Conservation (phyloP, 129 eudicot genomes). For the Pseudognaphalium luteoalbum region DNA sequence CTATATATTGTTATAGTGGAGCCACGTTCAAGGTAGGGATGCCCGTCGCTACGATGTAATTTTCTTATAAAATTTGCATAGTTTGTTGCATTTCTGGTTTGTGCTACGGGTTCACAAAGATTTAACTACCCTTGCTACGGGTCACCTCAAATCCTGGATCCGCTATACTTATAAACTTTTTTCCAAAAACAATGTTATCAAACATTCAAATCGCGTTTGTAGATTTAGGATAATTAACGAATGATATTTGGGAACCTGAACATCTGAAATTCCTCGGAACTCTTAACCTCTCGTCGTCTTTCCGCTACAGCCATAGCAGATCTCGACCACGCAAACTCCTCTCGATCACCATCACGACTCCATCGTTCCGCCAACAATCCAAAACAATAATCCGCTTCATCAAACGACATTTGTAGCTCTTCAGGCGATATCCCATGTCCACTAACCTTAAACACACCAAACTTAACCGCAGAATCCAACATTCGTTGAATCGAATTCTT, state of each 20-base stretch:
- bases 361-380: slow-evolving; percentile 48
- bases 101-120: no score
- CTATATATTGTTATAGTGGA: no score
- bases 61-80: no score
- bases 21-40: no score
- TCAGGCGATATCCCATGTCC: slow-evolving; percentile 59
- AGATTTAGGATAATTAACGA: neutral
- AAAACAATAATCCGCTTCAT: slow-evolving; percentile 47
- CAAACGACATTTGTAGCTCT: slow-evolving; percentile 44
- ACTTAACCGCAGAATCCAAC: slow-evolving; percentile 46
- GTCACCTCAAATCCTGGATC: no score
- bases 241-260: slow-evolving; percentile 45
- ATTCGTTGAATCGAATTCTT: slow-evolving; percentile 34
- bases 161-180: no score
- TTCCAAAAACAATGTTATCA: no score
- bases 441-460: slow-evolving; percentile 47
- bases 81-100: no score
- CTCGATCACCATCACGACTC: slow-evolving; percentile 54
- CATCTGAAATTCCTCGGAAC: slow-evolving; percentile 35
- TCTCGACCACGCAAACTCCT: slow-evolving; percentile 54
- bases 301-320: slow-evolving; percentile 37
- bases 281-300: slow-evolving; percentile 43
- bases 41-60: no score
- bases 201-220: no score
- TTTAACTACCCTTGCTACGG: no score